These are phyloP conservation scores for Rhipidocladum racemiflorum DNA, from an alignment of 176 grass and related monocot genomes.

Conservation along the genomic window DNA sequence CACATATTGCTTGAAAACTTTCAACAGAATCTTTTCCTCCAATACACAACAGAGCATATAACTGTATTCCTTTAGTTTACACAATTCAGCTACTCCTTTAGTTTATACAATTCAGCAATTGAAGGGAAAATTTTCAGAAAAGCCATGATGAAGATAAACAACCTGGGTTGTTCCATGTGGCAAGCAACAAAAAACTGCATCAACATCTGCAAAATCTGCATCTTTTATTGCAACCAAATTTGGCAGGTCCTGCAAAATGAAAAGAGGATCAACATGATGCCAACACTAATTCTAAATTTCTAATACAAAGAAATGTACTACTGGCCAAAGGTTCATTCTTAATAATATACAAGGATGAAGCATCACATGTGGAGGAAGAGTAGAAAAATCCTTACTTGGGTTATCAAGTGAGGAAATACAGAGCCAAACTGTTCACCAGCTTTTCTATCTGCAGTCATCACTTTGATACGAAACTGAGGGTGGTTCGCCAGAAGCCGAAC, in stretches of 20 bases:
- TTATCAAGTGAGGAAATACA: slow-evolving; percentile 92
- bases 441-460: slow-evolving; percentile 97
- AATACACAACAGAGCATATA: background rate
- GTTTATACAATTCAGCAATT: background rate
- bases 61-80: background rate
- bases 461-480: slow-evolving; percentile 65
- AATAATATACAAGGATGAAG: background rate
- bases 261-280: slow-evolving; percentile 21
- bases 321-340: background rate
- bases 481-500: slow-evolving; percentile 82
- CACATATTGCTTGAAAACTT: background rate
- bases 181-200: slow-evolving; percentile 99
- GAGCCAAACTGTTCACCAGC: slow-evolving; percentile 74
- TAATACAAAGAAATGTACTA: background rate
- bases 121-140: background rate
- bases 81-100: slow-evolving; percentile 3
- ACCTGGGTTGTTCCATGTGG: slow-evolving; percentile 98
- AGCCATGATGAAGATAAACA: slow-evolving; percentile 27
- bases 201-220: slow-evolving; percentile 80
- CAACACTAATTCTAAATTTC: slow-evolving; percentile 13
- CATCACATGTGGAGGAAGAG: background rate
- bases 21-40: background rate
- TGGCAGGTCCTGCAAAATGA: slow-evolving; percentile 67
- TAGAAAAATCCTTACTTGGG: slow-evolving; percentile 50
- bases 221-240: slow-evolving; percentile 91